phyloP scores from a whole-genome alignment of 371 early-diverging fungal genomes.

The Catenaria anguillulae region DNA sequence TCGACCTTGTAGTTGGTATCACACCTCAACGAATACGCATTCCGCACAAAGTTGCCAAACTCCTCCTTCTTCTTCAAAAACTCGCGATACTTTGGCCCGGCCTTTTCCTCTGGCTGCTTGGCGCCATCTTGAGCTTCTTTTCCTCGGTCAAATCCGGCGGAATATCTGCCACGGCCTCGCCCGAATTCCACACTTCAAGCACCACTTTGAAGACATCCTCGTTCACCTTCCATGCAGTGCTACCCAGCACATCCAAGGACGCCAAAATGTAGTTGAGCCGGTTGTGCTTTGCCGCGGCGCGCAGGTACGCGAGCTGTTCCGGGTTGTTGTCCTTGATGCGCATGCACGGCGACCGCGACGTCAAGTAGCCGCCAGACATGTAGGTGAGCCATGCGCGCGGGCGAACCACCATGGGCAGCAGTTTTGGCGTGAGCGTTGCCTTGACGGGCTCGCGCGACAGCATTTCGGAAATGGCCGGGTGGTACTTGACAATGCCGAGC shows the following conservation, averaged over 20 bases:
- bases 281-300: slow-evolving; percentile 60
- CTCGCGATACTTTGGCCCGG: slow-evolving; percentile 18
- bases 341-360: slow-evolving; percentile 49
- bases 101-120: slow-evolving; percentile 34
- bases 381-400: slow-evolving; percentile 89
- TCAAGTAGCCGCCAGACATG: slow-evolving; percentile 81
- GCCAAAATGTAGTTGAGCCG: slow-evolving; percentile 50
- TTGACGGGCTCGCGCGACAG: slow-evolving; percentile 45
- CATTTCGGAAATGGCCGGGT: slow-evolving; percentile 51
- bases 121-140: slow-evolving; percentile 26
- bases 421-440: slow-evolving; percentile 46
- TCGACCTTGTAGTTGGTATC: slow-evolving; percentile 90
- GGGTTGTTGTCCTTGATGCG: slow-evolving; percentile 48
- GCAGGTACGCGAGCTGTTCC: slow-evolving; percentile 63
- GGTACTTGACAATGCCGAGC: slow-evolving; percentile 56
- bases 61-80: slow-evolving; percentile 35
- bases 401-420: slow-evolving; percentile 86
- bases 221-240: slow-evolving; percentile 81
- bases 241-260: slow-evolving; percentile 79
- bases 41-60: slow-evolving; percentile 38
- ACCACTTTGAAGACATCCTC: slow-evolving; percentile 60
- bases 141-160: slow-evolving; percentile 35
- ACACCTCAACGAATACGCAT: slow-evolving; percentile 74
- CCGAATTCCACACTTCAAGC: slow-evolving; percentile 76
- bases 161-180: slow-evolving; percentile 56